Percentiles rank a stretch among this genome's conserved stretches.
phyloP scores from a whole-genome alignment of 495 filamentous ascomycete genomes.

The Penicillium paradoxum region DNA sequence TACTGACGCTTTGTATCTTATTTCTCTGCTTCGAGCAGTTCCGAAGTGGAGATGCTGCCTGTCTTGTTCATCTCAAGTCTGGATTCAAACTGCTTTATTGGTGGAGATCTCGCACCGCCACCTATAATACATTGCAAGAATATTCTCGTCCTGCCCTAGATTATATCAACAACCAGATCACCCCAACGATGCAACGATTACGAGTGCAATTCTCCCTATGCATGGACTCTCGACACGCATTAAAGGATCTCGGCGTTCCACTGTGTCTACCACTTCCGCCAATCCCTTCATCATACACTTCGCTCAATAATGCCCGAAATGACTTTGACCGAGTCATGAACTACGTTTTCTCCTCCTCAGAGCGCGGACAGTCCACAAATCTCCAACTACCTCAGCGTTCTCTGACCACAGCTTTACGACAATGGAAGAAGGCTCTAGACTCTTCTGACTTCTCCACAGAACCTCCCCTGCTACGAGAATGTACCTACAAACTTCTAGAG shows the following conservation, averaged over 20 bases:
- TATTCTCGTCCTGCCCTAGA: conserved; percentile 2
- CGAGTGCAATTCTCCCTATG: conserved; percentile 9
- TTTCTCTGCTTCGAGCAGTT: conserved; percentile 17
- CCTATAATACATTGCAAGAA: not conserved
- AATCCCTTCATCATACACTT: not conserved
- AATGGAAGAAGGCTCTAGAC: conserved; percentile 4
- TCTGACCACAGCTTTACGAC: not conserved
- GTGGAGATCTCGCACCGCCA: conserved; percentile 1
- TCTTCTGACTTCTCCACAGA: not conserved
- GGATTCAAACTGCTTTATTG: conserved; percentile 5
- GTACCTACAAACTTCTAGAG: not conserved
- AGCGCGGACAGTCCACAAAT: not conserved
- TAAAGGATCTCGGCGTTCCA: not conserved
- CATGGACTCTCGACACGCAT: conserved; percentile 4
- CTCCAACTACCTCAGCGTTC: not conserved
- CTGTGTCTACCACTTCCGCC: conserved; percentile 1
- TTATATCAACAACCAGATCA: conserved; percentile 5
- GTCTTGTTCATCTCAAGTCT: conserved; percentile 6
- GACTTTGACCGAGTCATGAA: conserved; percentile 6
- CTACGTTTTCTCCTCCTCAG: not conserved
- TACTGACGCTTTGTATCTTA: conserved; percentile 8
- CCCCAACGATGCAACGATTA: conserved; percentile 1
- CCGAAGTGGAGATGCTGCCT: conserved; percentile 10
- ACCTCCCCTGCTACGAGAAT: not conserved
- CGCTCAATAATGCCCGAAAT: not conserved